Percentiles rank a stretch among this genome's conserved stretches.
Conservation (phyloP, 176 grass and related monocot species). For the Hsuehochloa calcarea region DNA sequence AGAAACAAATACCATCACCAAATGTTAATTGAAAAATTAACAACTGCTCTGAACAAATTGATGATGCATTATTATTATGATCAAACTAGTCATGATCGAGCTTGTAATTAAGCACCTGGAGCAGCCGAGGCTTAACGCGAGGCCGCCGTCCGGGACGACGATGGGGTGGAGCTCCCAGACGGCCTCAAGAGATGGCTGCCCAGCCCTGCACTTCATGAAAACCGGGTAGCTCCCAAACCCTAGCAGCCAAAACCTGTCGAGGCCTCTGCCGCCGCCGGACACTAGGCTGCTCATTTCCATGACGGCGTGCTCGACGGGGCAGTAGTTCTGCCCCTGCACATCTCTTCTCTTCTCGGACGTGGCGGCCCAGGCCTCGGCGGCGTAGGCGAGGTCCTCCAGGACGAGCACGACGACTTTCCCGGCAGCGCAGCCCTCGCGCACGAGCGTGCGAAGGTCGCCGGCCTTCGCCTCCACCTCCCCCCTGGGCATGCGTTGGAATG, state of each 20-base stretch:
- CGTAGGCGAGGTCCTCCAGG: slow-evolving; percentile 70
- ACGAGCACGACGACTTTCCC: slow-evolving; percentile 65
- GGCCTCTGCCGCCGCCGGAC: slow-evolving; percentile 5
- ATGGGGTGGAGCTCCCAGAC: slow-evolving; percentile 64
- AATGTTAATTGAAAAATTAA: background rate
- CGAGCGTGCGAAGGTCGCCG: slow-evolving; percentile 55
- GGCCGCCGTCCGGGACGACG: slow-evolving; percentile 44
- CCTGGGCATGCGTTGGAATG: slow-evolving; percentile 43
- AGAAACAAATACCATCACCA: background rate
- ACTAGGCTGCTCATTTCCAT: slow-evolving; percentile 72
- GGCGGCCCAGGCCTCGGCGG: slow-evolving; percentile 52
- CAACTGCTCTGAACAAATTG: background rate
- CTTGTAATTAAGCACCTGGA: slow-evolving; percentile 41
- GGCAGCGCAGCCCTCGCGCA: slow-evolving; percentile 43
- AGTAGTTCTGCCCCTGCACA: slow-evolving; percentile 39
- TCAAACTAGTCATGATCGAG: background rate
- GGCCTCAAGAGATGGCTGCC: slow-evolving; percentile 63
- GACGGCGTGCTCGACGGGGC: slow-evolving; percentile 68
- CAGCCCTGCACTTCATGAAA: slow-evolving; percentile 51
- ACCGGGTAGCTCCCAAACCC: slow-evolving; percentile 59
- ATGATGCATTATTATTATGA: background rate
- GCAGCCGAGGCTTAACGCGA: slow-evolving; percentile 47
- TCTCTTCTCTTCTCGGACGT: slow-evolving; percentile 29
- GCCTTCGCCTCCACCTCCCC: slow-evolving; percentile 64
- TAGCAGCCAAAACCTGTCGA: slow-evolving; percentile 62